Conservation (phyloP, 1,284 basidiomycete species). For the Afroboletus lepidellus region DNA sequence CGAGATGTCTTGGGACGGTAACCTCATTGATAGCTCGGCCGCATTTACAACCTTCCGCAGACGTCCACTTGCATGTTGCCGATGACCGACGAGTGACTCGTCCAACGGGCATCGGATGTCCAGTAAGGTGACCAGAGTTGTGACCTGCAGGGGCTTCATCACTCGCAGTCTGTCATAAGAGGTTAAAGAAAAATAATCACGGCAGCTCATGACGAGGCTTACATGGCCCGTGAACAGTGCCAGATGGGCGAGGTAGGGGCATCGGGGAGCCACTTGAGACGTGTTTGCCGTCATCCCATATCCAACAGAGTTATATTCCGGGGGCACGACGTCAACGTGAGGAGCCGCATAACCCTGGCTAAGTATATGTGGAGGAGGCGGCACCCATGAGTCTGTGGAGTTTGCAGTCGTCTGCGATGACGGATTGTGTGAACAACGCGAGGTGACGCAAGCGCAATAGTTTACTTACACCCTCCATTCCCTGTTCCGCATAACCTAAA, state of each 20-base stretch:
- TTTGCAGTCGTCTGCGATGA: conserved; percentile 3
- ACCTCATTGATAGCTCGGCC: not conserved
- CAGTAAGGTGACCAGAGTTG: not conserved
- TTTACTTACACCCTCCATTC: conserved; percentile 18
- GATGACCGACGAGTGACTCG: not conserved
- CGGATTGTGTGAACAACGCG: not conserved
- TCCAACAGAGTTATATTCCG: not conserved
- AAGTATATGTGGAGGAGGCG: not conserved
- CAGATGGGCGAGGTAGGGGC: not conserved
- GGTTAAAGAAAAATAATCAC: not conserved
- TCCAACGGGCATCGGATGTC: not conserved
- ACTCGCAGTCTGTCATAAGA: not conserved
- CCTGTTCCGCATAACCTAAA: not conserved
- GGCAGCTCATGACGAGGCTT: not conserved
- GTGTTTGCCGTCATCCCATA: not conserved
- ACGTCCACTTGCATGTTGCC: conserved; percentile 10
- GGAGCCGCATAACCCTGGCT: not conserved
- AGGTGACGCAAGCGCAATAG: not conserved
- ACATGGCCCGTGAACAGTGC: conserved; percentile 3
- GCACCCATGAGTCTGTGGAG: not conserved
- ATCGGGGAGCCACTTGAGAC: not conserved
- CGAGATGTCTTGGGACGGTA: conserved; percentile 15
- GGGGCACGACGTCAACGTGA: no score
- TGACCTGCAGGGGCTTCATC: not conserved
- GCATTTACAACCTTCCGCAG: not conserved